Conservation (phyloP, 2,329 filamentous ascomycete species). For the Aspergillus caelatus region DNA sequence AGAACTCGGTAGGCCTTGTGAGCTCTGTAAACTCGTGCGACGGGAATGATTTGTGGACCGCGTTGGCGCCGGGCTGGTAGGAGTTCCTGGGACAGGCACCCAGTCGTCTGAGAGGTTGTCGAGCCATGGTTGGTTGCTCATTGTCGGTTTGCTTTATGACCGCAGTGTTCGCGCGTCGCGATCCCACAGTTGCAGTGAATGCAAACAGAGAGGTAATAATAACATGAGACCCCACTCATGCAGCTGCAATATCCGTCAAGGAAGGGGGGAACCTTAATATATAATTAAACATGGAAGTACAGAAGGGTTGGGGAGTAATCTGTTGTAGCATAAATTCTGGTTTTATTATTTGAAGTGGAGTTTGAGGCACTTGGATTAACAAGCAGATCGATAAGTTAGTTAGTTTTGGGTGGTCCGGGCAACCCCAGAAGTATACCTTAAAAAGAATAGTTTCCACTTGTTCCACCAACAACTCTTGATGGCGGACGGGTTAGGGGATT, state of each 20-base stretch:
- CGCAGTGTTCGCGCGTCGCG: conserved; percentile 22
- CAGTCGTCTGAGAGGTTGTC: conserved; percentile 49
- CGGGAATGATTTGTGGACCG: conserved; percentile 28
- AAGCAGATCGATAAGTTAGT: conserved; percentile 13
- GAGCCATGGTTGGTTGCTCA: conserved; percentile 46
- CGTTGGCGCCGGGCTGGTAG: conserved; percentile 33
- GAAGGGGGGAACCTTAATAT: conserved; percentile 4
- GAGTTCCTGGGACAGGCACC: conserved; percentile 41
- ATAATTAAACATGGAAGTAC: neutral
- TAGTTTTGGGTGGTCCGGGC: conserved; percentile 26
- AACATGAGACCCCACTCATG: conserved; percentile 21
- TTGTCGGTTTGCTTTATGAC: conserved; percentile 21
- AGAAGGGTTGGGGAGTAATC: neutral
- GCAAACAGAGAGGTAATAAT: conserved; percentile 17
- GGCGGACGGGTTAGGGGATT: neutral
- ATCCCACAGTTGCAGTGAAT: conserved; percentile 23
- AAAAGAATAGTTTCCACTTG: neutral
- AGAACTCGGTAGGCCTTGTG: conserved; percentile 16
- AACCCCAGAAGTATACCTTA: conserved; percentile 16
- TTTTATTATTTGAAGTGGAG: conserved; percentile 19
- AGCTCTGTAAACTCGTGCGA: conserved; percentile 31
- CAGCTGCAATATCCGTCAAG: conserved; percentile 10
- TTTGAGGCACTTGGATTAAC: conserved; percentile 3
- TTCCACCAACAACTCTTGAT: neutral
- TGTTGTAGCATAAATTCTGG: conserved; percentile 6